A percentile compares a stretch with the other conserved stretches of the same genome.
These are phyloP conservation scores for Yamadazyma mexicana DNA, from an alignment of 1,139 yeast genomes.

Conservation along the genomic window DNA sequence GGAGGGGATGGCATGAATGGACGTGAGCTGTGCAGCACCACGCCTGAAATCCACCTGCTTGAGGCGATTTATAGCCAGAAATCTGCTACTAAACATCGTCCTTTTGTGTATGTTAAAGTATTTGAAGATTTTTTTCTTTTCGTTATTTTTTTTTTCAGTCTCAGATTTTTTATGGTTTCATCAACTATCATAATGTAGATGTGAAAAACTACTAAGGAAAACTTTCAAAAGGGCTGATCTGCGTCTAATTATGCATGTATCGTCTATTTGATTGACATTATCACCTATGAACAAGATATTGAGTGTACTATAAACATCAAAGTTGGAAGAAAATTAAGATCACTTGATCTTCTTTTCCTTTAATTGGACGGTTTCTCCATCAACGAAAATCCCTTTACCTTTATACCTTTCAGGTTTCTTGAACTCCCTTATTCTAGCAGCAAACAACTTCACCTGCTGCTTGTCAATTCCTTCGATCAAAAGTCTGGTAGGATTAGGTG, in stretches of 20 bases:
- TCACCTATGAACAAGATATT: conserved; percentile 11
- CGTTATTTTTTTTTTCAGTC: not conserved
- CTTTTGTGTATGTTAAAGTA: not conserved
- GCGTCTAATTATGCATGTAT: not conserved
- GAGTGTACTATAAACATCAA: conserved; percentile 1
- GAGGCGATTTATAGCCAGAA: conserved; percentile 1
- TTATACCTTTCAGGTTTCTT: conserved; percentile 98
- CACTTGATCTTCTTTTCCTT: conserved; percentile 93
- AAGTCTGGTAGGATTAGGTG: conserved; percentile 88
- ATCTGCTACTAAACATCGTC: conserved; percentile 7
- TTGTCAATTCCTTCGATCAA: conserved; percentile 85
- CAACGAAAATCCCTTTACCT: conserved; percentile 95
- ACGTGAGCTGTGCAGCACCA: conserved; percentile 50
- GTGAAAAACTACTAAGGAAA: too few relatives aligned
- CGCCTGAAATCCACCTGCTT: conserved; percentile 18
- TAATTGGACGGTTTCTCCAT: conserved; percentile 85
- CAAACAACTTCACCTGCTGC: conserved; percentile 84
- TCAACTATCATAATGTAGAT: not conserved
- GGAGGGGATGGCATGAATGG: conserved; percentile 55
- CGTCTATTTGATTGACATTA: not conserved
- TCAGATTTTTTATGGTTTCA: too few relatives aligned
- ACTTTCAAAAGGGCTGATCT: too few relatives aligned
- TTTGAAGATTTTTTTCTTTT: conserved; percentile 1
- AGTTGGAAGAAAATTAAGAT: not conserved
- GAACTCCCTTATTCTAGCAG: conserved; percentile 81